Evolutionary conservation across 1,139 yeast species (phyloP).

Genomic region (Taiozyma sp.): DNA sequence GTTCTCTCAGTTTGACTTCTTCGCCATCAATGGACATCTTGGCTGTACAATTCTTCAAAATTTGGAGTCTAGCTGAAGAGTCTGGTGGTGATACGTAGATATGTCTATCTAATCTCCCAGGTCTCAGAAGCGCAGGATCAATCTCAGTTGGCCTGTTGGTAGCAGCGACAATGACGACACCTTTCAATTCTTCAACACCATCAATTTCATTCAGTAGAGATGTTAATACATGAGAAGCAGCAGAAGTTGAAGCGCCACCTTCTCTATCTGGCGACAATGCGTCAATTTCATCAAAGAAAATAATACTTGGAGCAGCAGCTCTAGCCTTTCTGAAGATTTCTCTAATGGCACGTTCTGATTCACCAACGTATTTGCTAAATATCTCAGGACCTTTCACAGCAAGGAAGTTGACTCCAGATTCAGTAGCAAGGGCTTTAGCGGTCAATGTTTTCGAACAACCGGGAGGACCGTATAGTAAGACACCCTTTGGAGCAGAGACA

Average conservation of each 20-base stretch:
- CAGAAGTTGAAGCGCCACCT: constrained; percentile 57
- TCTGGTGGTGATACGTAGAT: constrained; percentile 94
- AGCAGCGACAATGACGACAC: constrained; percentile 91
- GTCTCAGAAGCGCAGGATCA: constrained; percentile 87
- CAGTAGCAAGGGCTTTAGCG: constrained; percentile 93
- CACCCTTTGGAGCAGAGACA: constrained; percentile 87
- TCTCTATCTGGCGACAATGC: constrained; percentile 79
- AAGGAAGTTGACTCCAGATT: constrained; percentile 85
- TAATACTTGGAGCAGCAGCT: constrained; percentile 88
- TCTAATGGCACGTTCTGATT: constrained; percentile 82
- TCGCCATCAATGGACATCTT: constrained; percentile 43
- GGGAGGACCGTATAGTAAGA: constrained; percentile 89
- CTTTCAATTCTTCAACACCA: constrained; percentile 91
- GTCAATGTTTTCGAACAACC: constrained; percentile 94
- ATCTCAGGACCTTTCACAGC: constrained; percentile 97
- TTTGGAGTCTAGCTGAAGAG: constrained; percentile 68
- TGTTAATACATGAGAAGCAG: constrained; percentile 82
- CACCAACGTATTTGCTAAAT: constrained; percentile 92
- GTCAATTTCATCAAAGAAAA: constrained; percentile 93
- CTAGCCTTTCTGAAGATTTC: constrained; percentile 90
- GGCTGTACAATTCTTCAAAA: constrained; percentile 60
- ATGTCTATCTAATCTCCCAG: constrained; percentile 91
- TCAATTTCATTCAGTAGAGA: constrained; percentile 90
- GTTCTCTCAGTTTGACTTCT: constrained; percentile 42
- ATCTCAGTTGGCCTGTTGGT: constrained; percentile 92